Base-by-base conservation (phyloP, 768 basidiomycete species). In the Clathrus columnatus region DNA sequence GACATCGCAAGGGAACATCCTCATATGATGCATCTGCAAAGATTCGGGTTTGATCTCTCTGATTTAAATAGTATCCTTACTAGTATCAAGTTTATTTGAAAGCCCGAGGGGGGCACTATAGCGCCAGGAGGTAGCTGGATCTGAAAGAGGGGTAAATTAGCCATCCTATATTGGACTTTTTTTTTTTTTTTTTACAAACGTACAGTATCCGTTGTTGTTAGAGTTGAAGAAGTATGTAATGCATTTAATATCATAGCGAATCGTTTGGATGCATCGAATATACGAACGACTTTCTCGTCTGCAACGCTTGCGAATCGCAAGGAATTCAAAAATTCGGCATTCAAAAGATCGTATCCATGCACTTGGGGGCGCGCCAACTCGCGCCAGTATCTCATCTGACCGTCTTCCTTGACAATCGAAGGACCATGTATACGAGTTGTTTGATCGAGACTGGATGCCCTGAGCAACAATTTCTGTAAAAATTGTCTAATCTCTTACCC, bases 321-420 rank as follows among this genome's bases (percentile, higher is more conserved):
- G 0, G 85, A 73, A 56, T 79, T 76, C 46, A 95, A 75, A 67
- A 91, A 94, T 2, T 79, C 80, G 5, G 81, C 84, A 53, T 84
- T 85, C 17, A 94, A 74, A 32, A 98, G 72, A 64, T 97, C 93
- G 67, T 98, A 97, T 6, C 96, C 96, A 70, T 99, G 96, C 17
- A 97, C 84, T 68, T 99, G 96, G 18, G 96, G 96, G 3, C 96
- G 83, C 24, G 80, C 81, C 24, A 98, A 73, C 65, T 99, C 96
- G 62, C 87, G 86, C 92, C 92, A 95, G 7, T 72, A 69, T 16
- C 60, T 61, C 1, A 54, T n/a, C 60, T 58, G 57, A 20, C 53
- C 21, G n/a, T 59, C 46, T 6, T 55, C 27, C 27, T 58, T 57
- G 21, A 50, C 60, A 11, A 68, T 72, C 63, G 74, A 65, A 23